Percentiles rank a stretch among this genome's conserved stretches.
Conservation (phyloP, 2,329 filamentous ascomycete species). For the Calonectria fujianensis region DNA sequence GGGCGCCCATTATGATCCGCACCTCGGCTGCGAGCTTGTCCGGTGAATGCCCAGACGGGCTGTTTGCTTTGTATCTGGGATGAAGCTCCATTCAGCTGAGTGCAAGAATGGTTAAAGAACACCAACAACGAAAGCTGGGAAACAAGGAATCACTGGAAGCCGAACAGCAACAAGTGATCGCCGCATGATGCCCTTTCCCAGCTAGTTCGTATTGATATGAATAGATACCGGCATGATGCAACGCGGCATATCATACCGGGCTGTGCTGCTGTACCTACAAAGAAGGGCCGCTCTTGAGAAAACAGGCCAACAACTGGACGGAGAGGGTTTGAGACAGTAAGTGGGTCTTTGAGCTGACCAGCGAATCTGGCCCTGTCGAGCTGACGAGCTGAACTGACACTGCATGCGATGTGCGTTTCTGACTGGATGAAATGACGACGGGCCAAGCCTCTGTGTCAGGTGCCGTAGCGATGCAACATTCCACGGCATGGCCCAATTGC, state of each 20-base stretch:
- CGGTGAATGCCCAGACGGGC: not conserved
- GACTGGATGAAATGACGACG: not conserved
- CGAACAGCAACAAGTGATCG: not conserved
- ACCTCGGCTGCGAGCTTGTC: not conserved
- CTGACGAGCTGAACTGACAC: constrained; percentile 12
- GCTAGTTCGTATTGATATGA: constrained; percentile 11
- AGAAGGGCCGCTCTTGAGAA: not conserved
- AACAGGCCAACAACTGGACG: not conserved
- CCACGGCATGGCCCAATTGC: not conserved
- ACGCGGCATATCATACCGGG: not conserved
- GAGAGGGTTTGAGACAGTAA: not conserved
- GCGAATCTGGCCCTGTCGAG: not conserved
- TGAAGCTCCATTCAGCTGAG: not conserved
- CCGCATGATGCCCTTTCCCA: not conserved
- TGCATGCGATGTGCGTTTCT: not conserved
- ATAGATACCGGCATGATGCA: constrained; percentile 18
- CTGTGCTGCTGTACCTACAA: not conserved
- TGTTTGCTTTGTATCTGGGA: not conserved
- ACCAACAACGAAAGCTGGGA: not conserved
- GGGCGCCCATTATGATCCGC: not conserved
- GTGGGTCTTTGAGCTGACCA: not conserved
- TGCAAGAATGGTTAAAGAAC: not conserved
- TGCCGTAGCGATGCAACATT: not conserved
- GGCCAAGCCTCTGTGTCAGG: constrained; percentile 18
- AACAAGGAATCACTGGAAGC: no score